Percentiles rank a stretch among this genome's conserved stretches.
These are phyloP conservation scores for Cadophora malorum DNA, from an alignment of 2,329 filamentous ascomycete species.

Conservation along the genomic window DNA sequence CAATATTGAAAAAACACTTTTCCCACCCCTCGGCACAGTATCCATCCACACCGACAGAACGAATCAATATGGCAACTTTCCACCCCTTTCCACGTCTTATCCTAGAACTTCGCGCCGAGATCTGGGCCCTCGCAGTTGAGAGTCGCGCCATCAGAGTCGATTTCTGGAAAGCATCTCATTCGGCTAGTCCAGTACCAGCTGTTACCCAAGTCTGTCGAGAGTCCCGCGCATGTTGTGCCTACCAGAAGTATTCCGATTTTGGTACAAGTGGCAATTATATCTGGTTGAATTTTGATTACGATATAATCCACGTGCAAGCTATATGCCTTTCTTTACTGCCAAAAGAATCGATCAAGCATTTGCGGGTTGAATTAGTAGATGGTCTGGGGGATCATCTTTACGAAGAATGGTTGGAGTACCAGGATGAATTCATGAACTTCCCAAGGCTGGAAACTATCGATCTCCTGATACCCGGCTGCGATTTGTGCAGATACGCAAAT, in stretches of 20 bases:
- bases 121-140: constrained; percentile 7
- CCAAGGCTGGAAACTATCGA: background rate
- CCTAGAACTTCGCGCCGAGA: background rate
- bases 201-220: background rate
- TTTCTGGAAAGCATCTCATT: background rate
- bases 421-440: background rate
- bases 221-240: background rate
- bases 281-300: constrained; percentile 9
- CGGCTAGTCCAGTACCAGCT: background rate
- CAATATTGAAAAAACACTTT: too few species aligned
- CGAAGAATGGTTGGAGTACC: background rate
- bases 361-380: background rate
- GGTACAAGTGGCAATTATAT: background rate
- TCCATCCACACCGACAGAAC: background rate
- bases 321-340: background rate
- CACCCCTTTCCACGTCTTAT: background rate
- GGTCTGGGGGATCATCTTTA: background rate
- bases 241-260: background rate
- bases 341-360: background rate
- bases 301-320: background rate
- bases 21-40: too few species aligned
- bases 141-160: background rate
- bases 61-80: background rate
- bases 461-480: background rate
- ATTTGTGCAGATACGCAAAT: background rate